A percentile compares a stretch with the other conserved stretches of the same genome.
Conservation (phyloP, 1,284 basidiomycete genomes). For the Apiotrichum mycotoxinovorans region DNA sequence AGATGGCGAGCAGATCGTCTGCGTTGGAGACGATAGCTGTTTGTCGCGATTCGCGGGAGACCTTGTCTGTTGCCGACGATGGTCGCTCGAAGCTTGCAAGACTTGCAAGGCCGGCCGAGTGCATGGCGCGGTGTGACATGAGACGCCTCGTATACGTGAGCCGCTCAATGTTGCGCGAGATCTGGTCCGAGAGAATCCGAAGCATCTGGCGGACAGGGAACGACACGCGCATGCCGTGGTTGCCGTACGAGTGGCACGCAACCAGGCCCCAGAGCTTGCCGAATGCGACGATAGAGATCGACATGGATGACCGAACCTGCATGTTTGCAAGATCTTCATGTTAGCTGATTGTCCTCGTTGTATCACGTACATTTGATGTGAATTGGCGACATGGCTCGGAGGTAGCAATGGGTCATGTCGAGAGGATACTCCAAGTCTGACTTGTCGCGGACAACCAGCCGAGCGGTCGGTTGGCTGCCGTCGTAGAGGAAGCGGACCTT, state of each 20-base stretch:
- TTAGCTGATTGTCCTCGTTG: slow-evolving; percentile 10
- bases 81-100: slow-evolving; percentile 49
- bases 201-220: slow-evolving; percentile 81
- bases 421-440: slow-evolving; percentile 69
- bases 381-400: slow-evolving; percentile 86
- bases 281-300: slow-evolving; percentile 81
- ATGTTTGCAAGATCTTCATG: slow-evolving; percentile 68
- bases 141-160: slow-evolving; percentile 74
- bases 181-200: slow-evolving; percentile 73
- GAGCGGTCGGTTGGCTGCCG: slow-evolving; percentile 69
- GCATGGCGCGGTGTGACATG: slow-evolving; percentile 65
- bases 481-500: slow-evolving; percentile 81
- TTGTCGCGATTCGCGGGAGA: no score
- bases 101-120: not conserved
- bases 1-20: slow-evolving; percentile 73
- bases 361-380: slow-evolving; percentile 78
- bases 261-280: slow-evolving; percentile 81
- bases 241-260: slow-evolving; percentile 76
- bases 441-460: slow-evolving; percentile 65
- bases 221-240: slow-evolving; percentile 73
- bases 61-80: slow-evolving; percentile 52
- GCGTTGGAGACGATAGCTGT: slow-evolving; percentile 71
- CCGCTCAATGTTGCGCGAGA: slow-evolving; percentile 78
- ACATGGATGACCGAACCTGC: slow-evolving; percentile 78
- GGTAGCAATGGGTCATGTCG: slow-evolving; percentile 83